Conservation (phyloP, 1,284 basidiomycete genomes). For the Mycena sp. region DNA sequence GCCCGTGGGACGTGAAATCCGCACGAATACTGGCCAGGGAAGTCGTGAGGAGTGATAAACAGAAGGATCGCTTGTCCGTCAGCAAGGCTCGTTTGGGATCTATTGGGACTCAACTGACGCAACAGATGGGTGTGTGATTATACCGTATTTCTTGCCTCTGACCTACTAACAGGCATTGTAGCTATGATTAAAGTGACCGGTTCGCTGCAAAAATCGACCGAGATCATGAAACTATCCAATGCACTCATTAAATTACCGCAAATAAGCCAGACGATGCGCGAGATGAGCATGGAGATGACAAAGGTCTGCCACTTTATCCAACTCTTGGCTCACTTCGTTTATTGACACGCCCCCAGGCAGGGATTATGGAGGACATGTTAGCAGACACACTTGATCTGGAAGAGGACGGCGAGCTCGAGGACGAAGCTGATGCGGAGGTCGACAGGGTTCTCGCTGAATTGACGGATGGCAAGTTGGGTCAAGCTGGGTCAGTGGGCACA, state of each 20-base stretch:
- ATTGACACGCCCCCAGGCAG: slow-evolving; percentile 64
- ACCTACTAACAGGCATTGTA: slow-evolving; percentile 43
- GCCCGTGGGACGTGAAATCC: slow-evolving; percentile 93
- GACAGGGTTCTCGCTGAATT: slow-evolving; percentile 97
- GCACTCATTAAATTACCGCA: slow-evolving; percentile 92
- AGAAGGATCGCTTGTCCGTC: slow-evolving; percentile 91
- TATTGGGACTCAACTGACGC: slow-evolving; percentile 89
- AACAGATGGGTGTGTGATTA: slow-evolving; percentile 87
- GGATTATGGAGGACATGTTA: slow-evolving; percentile 94
- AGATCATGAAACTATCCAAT: slow-evolving; percentile 99
- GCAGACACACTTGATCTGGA: slow-evolving; percentile 88
- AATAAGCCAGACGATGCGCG: slow-evolving; percentile 91
- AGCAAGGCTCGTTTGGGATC: slow-evolving; percentile 95
- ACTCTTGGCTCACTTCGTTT: slow-evolving; percentile 21
- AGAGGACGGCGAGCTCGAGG: slow-evolving; percentile 94
- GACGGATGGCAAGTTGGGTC: slow-evolving; percentile 95
- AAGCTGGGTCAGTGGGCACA: slow-evolving; percentile 77
- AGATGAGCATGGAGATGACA: slow-evolving; percentile 99
- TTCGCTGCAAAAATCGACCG: slow-evolving; percentile 95
- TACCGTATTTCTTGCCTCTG: neutral
- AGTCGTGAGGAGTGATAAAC: slow-evolving; percentile 94
- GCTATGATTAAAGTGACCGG: slow-evolving; percentile 99
- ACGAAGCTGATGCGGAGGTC: slow-evolving; percentile 97
- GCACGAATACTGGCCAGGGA: slow-evolving; percentile 93
- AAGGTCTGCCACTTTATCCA: no score